Percentiles rank a stretch among this genome's conserved stretches.
phyloP scores from a whole-genome alignment of 331 rosid genomes.

The Quercus tomentella region DNA sequence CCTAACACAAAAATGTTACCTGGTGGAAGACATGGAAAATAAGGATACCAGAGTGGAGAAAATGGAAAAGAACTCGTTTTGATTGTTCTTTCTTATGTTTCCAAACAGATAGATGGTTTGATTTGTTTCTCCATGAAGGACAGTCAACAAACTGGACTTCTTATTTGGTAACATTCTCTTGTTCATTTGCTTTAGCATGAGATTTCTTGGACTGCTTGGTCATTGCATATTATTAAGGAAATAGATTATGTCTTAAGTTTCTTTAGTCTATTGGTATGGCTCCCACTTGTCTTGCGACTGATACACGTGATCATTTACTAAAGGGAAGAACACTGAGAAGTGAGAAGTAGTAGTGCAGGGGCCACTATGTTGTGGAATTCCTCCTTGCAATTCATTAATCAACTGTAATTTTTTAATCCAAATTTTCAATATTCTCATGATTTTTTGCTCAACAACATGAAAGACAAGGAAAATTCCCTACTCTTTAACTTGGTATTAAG shows the following conservation, averaged over 20 bases:
- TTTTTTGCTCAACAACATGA: constrained; percentile 9
- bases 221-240: too few species aligned
- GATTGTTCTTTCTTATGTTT: neutral
- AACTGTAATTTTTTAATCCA: neutral
- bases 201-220: too few species aligned
- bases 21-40: neutral
- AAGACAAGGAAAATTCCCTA: constrained; percentile 9
- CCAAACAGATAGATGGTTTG: neutral
- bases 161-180: too few species aligned
- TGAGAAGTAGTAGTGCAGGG: constrained; percentile 15
- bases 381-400: constrained; percentile 18
- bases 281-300: neutral
- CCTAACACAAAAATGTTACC: neutral
- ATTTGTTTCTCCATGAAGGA: neutral
- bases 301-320: neutral
- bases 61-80: neutral
- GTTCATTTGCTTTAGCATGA: too few species aligned
- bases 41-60: neutral
- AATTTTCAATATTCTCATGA: constrained; percentile 19
- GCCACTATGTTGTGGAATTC: constrained; percentile 26
- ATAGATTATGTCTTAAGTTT: too few species aligned
- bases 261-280: neutral
- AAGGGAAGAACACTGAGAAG: neutral
- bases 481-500: neutral
- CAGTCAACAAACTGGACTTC: neutral